Percentiles rank a stretch among this genome's conserved stretches.
Evolutionary conservation across 2,329 filamentous ascomycete genomes (phyloP).

Genomic region (Paramyrothecium roridum): DNA sequence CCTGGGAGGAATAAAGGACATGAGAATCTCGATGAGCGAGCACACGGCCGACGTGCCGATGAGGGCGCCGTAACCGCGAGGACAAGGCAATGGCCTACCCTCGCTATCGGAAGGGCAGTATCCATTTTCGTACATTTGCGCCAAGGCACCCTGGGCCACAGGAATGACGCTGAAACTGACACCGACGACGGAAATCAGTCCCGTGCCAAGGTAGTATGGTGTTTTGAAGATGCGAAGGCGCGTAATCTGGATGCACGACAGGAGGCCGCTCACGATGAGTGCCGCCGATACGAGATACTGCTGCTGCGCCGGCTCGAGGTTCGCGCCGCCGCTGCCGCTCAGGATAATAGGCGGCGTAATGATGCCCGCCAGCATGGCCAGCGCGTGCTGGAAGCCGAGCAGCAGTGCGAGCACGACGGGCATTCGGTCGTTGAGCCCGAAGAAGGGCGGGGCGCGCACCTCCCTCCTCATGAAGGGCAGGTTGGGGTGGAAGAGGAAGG

Average conservation of each 20-base stretch:
- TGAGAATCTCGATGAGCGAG: constrained; percentile 65
- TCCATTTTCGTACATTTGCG: constrained; percentile 75
- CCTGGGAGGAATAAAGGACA: constrained; percentile 71
- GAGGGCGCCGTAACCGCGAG: constrained; percentile 69
- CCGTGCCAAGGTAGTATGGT: constrained; percentile 72
- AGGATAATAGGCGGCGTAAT: constrained; percentile 79
- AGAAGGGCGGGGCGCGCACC: constrained; percentile 63
- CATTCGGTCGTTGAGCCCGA: constrained; percentile 77
- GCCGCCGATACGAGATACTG: constrained; percentile 79
- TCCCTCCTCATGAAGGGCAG: constrained; percentile 73
- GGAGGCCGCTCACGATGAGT: constrained; percentile 73
- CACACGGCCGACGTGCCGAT: constrained; percentile 67
- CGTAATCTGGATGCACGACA: constrained; percentile 75
- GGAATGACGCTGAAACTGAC: constrained; percentile 30
- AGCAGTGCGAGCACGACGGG: constrained; percentile 71
- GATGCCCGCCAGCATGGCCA: constrained; percentile 73
- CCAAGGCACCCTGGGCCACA: constrained; percentile 60
- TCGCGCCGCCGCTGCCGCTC: constrained; percentile 56
- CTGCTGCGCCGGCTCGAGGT: constrained; percentile 56
- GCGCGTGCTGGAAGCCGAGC: constrained; percentile 74
- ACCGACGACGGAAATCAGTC: constrained; percentile 77
- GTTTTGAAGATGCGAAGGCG: constrained; percentile 43
- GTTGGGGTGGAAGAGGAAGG: constrained; percentile 77
- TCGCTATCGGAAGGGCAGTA: constrained; percentile 58
- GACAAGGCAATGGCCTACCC: constrained; percentile 69